Base-by-base conservation (phyloP, 805 yeast species). In the Yamadazyma insecticola region DNA sequence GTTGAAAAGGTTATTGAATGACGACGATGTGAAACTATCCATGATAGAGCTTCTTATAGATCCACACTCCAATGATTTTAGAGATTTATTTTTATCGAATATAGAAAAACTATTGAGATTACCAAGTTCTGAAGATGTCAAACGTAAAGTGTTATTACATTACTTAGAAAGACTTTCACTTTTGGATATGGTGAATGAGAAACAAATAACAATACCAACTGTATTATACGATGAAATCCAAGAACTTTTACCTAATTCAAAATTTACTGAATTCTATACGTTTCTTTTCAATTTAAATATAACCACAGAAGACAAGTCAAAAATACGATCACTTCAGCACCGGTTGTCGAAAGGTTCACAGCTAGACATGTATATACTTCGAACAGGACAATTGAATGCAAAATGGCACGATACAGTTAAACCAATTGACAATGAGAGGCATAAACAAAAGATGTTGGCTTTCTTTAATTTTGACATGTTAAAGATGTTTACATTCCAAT, bases 361-460 rank as follows among this genome's bases (percentile, higher is more conserved):
- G 19, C 22, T 55, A 11, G 68, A 62, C 3, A 48, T 48, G 26
- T 55, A 53, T 32, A 50, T 61, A 4, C 53, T 51, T 6, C 41
- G 67, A 27, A 61, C 70, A 2, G 71, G 71, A 2, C 43, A 51
- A 30, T 28, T 57, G 5, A 41, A 51, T 20, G 53, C 67, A 4
- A 54, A 53, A 30, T 62, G 67, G 67, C 67, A 63, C 34, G 51
- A 61, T 35, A 46, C 55, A 1, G 44, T 51, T 15, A 40, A 36
- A 24, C 35, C 41, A 5, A 30, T 39, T 1, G 47, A 49, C 14
- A 22, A 35, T 6, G 45, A 35, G 4, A 24, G 16, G 5, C 55
- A 53, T 15, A 43, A 41, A 16, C 29, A 38, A 23, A 53, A 49
- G 33, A 60, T 63, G 63, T 33, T 49, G n/a, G 28, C 41, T n/a